Conservation (phyloP, 495 filamentous ascomycete species). For the Paragyromitra xinjiangensis region DNA sequence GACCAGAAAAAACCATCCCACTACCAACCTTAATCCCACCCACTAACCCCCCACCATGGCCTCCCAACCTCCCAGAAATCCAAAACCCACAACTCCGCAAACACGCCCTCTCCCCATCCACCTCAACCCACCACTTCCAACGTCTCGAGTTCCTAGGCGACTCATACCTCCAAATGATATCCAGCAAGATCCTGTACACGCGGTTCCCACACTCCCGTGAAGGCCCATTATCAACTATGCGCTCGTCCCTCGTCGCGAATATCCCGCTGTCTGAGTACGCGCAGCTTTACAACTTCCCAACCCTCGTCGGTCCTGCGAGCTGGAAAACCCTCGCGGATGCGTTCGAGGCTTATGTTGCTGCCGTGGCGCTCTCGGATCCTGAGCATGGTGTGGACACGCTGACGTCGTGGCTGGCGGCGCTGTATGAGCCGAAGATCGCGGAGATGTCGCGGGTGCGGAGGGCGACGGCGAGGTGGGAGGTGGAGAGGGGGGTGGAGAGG, state of each 20-base stretch:
- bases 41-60: conserved; percentile 6
- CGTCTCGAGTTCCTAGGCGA: conserved; percentile 70
- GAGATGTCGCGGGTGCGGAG: not conserved
- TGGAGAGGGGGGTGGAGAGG: conserved; percentile 1
- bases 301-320: not conserved
- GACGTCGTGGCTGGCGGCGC: conserved; percentile 23
- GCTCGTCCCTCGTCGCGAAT: conserved; percentile 42
- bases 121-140: conserved; percentile 56
- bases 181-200: conserved; percentile 63
- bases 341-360: conserved; percentile 52
- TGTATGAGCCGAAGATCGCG: conserved; percentile 46
- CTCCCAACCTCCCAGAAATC: conserved; percentile 41
- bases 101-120: not conserved
- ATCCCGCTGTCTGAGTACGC: conserved; percentile 34
- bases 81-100: conserved; percentile 12
- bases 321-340: conserved; percentile 47
- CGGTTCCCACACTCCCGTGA: conserved; percentile 45
- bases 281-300: conserved; percentile 25
- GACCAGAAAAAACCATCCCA: not conserved
- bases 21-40: not conserved
- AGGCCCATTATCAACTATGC: conserved; percentile 29
- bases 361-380: conserved; percentile 29
- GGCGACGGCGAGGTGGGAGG: not conserved
- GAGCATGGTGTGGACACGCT: conserved; percentile 15
- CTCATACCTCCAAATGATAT: conserved; percentile 67